phyloP scores from a whole-genome alignment of 2,329 filamentous ascomycete genomes.

The Lasiodiplodia theobromae region DNA sequence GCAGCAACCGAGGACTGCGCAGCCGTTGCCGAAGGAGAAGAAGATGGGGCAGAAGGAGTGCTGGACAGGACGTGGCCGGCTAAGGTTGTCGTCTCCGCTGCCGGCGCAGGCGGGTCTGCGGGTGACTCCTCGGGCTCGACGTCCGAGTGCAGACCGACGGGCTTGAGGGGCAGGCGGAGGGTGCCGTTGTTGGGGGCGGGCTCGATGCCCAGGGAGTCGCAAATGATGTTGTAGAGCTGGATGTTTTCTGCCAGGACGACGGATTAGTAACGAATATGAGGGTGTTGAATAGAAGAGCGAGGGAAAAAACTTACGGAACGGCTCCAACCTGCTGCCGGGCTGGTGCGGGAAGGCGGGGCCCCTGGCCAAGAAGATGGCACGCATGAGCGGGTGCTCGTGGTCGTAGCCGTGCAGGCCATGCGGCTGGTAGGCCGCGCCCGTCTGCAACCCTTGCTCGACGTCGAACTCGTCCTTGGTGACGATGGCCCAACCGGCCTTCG shows the following conservation, averaged over 20 bases:
- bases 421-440: conserved; percentile 75
- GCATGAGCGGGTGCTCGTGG: conserved; percentile 92
- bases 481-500: conserved; percentile 91
- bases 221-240: conserved; percentile 93
- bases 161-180: conserved; percentile 72
- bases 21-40: neutral
- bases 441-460: conserved; percentile 69
- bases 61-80: conserved; percentile 4
- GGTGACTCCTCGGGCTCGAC: conserved; percentile 59
- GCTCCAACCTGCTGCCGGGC: conserved; percentile 78
- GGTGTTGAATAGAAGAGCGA: neutral
- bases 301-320: conserved; percentile 74
- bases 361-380: conserved; percentile 90
- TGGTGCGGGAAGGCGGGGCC: conserved; percentile 91
- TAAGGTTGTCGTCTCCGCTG: neutral
- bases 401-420: conserved; percentile 93
- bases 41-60: neutral
- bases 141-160: conserved; percentile 67
- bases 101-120: conserved; percentile 54
- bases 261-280: neutral
- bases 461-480: conserved; percentile 82
- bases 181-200: conserved; percentile 89
- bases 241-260: conserved; percentile 74
- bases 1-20: too few relatives aligned
- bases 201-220: conserved; percentile 79